phyloP scores from a whole-genome alignment of 78 protist species.

The Dictyostelium discoideum region DNA sequence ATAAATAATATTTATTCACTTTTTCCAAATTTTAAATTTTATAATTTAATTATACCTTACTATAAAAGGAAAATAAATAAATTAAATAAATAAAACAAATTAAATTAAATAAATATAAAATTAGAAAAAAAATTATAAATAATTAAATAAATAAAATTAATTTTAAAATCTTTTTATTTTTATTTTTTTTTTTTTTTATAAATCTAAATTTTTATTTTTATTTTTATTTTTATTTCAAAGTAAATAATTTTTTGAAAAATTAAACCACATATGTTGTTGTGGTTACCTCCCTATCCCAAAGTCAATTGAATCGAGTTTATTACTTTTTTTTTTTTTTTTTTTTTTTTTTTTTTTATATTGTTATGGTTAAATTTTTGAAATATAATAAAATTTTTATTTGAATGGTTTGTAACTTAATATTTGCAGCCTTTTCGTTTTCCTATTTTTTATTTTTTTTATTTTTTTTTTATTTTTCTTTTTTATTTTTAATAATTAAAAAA shows the following conservation, averaged over 20 bases:
- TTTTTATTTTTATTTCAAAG: background rate
- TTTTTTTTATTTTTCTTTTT: too few relatives aligned
- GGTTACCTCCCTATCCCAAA: background rate
- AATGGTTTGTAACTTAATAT: background rate
- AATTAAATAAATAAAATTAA: too few relatives aligned
- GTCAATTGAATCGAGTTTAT: background rate
- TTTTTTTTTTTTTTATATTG: background rate
- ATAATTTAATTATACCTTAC: slow-evolving; percentile 20
- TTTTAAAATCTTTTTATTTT: too few relatives aligned
- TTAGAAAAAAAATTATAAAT: background rate
- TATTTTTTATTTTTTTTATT: too few relatives aligned
- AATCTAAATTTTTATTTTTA: background rate
- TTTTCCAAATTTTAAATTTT: background rate
- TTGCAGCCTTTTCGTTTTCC: background rate
- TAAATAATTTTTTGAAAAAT: background rate
- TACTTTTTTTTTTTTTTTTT: background rate
- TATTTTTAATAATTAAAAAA: background rate
- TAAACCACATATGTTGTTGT: background rate
- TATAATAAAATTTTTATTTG: background rate
- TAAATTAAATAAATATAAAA: background rate
- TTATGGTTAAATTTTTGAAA: background rate
- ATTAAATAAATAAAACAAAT: background rate
- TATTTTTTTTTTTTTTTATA: background rate
- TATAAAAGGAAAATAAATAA: background rate
- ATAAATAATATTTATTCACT: background rate